These are phyloP conservation scores for Leishmania major DNA, from an alignment of 208 protist genomes.

Conservation along the genomic window DNA sequence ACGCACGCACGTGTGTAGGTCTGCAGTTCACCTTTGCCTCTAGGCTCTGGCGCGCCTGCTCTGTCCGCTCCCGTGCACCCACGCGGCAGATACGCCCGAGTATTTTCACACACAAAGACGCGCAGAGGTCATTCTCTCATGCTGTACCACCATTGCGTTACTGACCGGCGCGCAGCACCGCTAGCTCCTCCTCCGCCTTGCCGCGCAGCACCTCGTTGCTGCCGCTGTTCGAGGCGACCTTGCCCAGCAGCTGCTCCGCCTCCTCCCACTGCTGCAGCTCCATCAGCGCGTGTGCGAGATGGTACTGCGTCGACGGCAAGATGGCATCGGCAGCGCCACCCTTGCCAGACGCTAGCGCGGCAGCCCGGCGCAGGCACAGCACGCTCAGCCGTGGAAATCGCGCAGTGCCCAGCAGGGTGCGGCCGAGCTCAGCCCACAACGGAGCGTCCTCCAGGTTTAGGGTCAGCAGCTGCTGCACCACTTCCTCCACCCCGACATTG, in stretches of 20 bases:
- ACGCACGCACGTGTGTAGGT: neutral
- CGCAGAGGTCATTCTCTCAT: neutral
- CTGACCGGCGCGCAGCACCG: slow-evolving; percentile 21
- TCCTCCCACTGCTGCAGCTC: slow-evolving; percentile 44
- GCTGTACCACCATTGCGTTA: neutral
- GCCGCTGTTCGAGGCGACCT: slow-evolving; percentile 33
- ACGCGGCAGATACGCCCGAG: neutral
- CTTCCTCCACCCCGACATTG: slow-evolving; percentile 60
- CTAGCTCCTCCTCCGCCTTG: slow-evolving; percentile 79
- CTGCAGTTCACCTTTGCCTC: neutral
- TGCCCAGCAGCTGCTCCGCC: slow-evolving; percentile 51
- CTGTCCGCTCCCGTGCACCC: neutral
- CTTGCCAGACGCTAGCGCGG: slow-evolving; percentile 15
- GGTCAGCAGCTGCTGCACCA: slow-evolving; percentile 62
- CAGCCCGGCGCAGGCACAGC: slow-evolving; percentile 58
- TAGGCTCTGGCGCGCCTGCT: neutral
- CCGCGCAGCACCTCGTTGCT: slow-evolving; percentile 65
- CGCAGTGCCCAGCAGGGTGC: slow-evolving; percentile 52
- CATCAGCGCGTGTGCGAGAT: slow-evolving; percentile 69
- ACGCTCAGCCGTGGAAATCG: slow-evolving; percentile 46
- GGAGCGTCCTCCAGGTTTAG: slow-evolving; percentile 65
- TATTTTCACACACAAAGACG: slow-evolving; percentile 3
- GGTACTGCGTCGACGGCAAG: slow-evolving; percentile 46
- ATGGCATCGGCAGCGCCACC: slow-evolving; percentile 11
- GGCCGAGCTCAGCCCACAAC: slow-evolving; percentile 77